Evolutionary conservation across 208 protist genomes (phyloP).

Genomic region (Acanthamoeba culbertsoni): DNA sequence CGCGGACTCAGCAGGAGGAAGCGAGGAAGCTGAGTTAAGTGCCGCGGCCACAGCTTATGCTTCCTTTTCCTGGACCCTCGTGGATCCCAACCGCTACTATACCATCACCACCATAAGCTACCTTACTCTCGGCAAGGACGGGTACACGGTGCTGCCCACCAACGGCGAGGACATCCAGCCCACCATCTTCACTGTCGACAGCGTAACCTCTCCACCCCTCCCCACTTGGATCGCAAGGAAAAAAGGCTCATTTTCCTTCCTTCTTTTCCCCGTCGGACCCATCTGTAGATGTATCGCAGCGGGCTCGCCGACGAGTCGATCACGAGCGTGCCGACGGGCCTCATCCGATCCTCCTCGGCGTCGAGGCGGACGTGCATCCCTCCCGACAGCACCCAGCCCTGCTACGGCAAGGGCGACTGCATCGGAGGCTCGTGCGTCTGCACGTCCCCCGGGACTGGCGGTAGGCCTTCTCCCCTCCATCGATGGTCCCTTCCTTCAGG

Average conservation of each 20-base stretch:
- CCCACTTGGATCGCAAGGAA: background rate
- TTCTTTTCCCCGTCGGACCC: background rate
- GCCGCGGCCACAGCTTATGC: background rate
- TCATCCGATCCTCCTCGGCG: background rate
- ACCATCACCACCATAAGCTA: conserved; percentile 30
- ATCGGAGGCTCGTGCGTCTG: background rate
- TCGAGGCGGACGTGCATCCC: background rate
- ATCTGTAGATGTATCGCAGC: background rate
- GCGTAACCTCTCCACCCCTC: background rate
- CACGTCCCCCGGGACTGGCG: background rate
- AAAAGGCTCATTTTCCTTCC: background rate
- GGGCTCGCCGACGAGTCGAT: background rate
- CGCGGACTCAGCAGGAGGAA: background rate
- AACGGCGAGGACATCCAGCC: background rate
- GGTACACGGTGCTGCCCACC: background rate
- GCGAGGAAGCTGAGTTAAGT: background rate
- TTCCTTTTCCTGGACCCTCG: background rate
- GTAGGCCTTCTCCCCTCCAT: background rate
- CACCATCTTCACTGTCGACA: background rate
- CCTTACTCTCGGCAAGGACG: background rate
- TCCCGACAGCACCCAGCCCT: background rate
- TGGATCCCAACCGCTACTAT: background rate
- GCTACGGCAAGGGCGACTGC: background rate
- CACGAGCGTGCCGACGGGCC: background rate
- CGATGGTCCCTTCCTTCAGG: too few species aligned